Evolutionary conservation across 2,329 filamentous ascomycete species (phyloP).

Genomic region (Diaporthe ilicicola): DNA sequence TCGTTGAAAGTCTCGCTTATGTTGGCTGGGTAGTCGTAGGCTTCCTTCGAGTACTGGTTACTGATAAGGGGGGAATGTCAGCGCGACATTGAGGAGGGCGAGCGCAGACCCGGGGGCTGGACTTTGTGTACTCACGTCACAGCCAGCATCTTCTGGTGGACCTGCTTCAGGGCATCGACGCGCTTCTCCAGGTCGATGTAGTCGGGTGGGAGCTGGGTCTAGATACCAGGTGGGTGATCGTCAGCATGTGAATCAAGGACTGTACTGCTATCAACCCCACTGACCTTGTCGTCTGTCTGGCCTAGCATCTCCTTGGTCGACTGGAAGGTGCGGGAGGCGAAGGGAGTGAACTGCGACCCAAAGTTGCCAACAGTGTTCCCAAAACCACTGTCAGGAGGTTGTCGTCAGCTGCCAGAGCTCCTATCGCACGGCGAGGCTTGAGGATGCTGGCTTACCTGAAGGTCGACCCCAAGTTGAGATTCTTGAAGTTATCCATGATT

Average conservation of each 20-base stretch:
- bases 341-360: slow-evolving; percentile 88
- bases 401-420: slow-evolving; percentile 41
- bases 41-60: slow-evolving; percentile 90
- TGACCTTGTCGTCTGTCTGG: slow-evolving; percentile 90
- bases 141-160: slow-evolving; percentile 95
- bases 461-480: slow-evolving; percentile 63
- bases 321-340: slow-evolving; percentile 93
- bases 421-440: slow-evolving; percentile 26
- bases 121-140: slow-evolving; percentile 77
- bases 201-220: slow-evolving; percentile 96
- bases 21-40: slow-evolving; percentile 95
- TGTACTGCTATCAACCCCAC: neutral
- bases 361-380: slow-evolving; percentile 20
- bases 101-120: neutral
- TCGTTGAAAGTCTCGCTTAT: slow-evolving; percentile 98
- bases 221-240: slow-evolving; percentile 27
- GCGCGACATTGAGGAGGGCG: neutral
- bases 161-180: slow-evolving; percentile 95
- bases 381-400: slow-evolving; percentile 51
- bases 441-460: slow-evolving; percentile 54
- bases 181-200: slow-evolving; percentile 99
- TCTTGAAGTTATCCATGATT: slow-evolving; percentile 67
- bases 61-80: slow-evolving; percentile 52
- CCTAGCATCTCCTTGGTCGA: slow-evolving; percentile 98
- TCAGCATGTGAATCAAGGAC: neutral